These are phyloP conservation scores for Colletotrichum plurivorum DNA, from an alignment of 2,329 filamentous ascomycete species.

Conservation along the genomic window DNA sequence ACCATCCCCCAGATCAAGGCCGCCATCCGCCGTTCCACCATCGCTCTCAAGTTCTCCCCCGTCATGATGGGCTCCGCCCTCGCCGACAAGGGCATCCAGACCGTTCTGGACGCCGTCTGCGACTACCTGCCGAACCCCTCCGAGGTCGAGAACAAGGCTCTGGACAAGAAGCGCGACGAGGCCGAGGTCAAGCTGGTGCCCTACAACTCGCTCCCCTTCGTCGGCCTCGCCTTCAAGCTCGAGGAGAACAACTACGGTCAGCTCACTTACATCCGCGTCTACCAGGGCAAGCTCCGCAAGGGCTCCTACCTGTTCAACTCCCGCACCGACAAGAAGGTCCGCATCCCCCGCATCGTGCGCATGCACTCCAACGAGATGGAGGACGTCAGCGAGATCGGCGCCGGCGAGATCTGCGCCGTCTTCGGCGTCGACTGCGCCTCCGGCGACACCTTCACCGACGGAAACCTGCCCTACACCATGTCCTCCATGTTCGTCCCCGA, in stretches of 20 bases:
- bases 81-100: slow-evolving; percentile 94
- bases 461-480: slow-evolving; percentile 93
- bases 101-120: slow-evolving; percentile 96
- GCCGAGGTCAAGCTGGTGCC: slow-evolving; percentile 88
- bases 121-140: slow-evolving; percentile 95
- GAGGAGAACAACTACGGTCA: slow-evolving; percentile 99
- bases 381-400: slow-evolving; percentile 91
- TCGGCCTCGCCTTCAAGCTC: slow-evolving; percentile 97
- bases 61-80: slow-evolving; percentile 97
- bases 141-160: slow-evolving; percentile 89
- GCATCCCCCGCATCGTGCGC: slow-evolving; percentile 95
- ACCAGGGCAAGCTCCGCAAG: slow-evolving; percentile 92
- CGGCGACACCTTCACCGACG: slow-evolving; percentile 98
- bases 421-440: slow-evolving; percentile 98
- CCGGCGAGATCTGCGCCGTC: slow-evolving; percentile 97
- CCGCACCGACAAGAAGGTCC: slow-evolving; percentile 94
- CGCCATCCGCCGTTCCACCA: slow-evolving; percentile 93
- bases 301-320: slow-evolving; percentile 94
- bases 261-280: slow-evolving; percentile 97
- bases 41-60: slow-evolving; percentile 89
- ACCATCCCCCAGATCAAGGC: slow-evolving; percentile 88
- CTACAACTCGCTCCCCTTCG: slow-evolving; percentile 94
- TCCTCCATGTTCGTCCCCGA: slow-evolving; percentile 98
- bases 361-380: slow-evolving; percentile 99
- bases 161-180: slow-evolving; percentile 86